Evolutionary conservation across 345 rosid species (phyloP).

Genomic region (Erysimum cheiranthoides): DNA sequence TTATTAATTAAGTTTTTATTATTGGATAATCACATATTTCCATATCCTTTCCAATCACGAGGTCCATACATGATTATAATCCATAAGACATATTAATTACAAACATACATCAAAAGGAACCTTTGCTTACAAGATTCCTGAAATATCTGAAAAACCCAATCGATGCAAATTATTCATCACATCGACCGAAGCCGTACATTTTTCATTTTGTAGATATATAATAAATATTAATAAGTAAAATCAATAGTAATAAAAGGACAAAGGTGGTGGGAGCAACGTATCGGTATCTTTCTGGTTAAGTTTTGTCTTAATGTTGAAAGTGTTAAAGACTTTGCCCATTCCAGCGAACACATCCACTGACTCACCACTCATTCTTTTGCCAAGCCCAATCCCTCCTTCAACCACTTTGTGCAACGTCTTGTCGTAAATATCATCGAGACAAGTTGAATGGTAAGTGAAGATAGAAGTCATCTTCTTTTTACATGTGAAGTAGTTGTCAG

Average conservation of each 20-base stretch:
- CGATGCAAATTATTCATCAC: slow-evolving; percentile 40
- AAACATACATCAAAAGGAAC: slow-evolving; percentile 45
- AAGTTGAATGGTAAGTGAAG: slow-evolving; percentile 39
- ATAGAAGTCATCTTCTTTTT: slow-evolving; percentile 44
- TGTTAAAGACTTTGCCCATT: slow-evolving; percentile 45
- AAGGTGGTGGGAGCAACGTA: slow-evolving; percentile 46
- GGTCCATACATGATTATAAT: slow-evolving; percentile 47
- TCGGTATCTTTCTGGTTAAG: slow-evolving; percentile 48
- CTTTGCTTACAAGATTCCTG: slow-evolving; percentile 36
- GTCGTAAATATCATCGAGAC: slow-evolving; percentile 48
- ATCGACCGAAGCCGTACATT: slow-evolving; percentile 31
- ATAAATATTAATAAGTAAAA: slow-evolving; percentile 12
- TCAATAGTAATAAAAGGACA: slow-evolving; percentile 47
- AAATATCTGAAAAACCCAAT: slow-evolving; percentile 24
- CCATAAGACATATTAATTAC: slow-evolving; percentile 33
- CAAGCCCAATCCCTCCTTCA: slow-evolving; percentile 46
- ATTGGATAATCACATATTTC: slow-evolving; percentile 23
- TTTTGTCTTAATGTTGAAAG: slow-evolving; percentile 42
- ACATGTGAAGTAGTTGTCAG: slow-evolving; percentile 42
- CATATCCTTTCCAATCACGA: slow-evolving; percentile 48
- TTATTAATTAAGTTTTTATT: slow-evolving; percentile 30
- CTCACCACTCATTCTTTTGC: slow-evolving; percentile 47
- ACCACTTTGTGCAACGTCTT: slow-evolving; percentile 37
- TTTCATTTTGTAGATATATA: not conserved
- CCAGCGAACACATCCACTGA: slow-evolving; percentile 48